Percentiles rank a stretch among this genome's conserved stretches.
phyloP scores from a whole-genome alignment of 352 stramenopile genomes.

The Aphanomyces cochlioides region DNA sequence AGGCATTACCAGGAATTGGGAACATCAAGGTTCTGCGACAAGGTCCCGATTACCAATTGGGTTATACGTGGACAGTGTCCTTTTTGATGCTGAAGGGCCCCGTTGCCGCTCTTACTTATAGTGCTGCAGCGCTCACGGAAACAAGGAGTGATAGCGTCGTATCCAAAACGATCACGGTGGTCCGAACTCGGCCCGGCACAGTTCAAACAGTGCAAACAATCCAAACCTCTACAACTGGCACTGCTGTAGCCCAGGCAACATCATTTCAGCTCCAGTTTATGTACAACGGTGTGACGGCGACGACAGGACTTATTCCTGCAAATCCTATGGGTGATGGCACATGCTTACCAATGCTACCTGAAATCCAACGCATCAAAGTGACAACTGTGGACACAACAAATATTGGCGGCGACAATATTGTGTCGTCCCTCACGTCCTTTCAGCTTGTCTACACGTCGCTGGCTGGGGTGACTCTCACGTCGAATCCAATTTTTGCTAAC shows the following conservation, averaged over 20 bases:
- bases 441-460: constrained; percentile 84
- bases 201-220: constrained; percentile 66
- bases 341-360: constrained; percentile 59
- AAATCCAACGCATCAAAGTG: constrained; percentile 90
- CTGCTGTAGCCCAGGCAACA: constrained; percentile 38
- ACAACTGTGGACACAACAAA: constrained; percentile 88
- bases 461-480: constrained; percentile 53
- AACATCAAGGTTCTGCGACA: constrained; percentile 61
- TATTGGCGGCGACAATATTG: constrained; percentile 81
- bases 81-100: constrained; percentile 77
- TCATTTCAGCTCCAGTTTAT: constrained; percentile 48
- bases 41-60: constrained; percentile 68
- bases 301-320: constrained; percentile 81
- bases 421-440: constrained; percentile 83
- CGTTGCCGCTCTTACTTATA: constrained; percentile 38
- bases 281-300: constrained; percentile 45
- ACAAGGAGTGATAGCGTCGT: constrained; percentile 44
- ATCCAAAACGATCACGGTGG: constrained; percentile 52
- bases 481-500: constrained; percentile 80
- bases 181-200: constrained; percentile 43
- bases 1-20: constrained; percentile 47
- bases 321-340: constrained; percentile 57
- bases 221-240: constrained; percentile 46
- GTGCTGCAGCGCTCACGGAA: constrained; percentile 44
- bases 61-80: constrained; percentile 93